Evolutionary conservation across 2,329 filamentous ascomycete species (phyloP).

Genomic region (Huntiella bhutanensis): DNA sequence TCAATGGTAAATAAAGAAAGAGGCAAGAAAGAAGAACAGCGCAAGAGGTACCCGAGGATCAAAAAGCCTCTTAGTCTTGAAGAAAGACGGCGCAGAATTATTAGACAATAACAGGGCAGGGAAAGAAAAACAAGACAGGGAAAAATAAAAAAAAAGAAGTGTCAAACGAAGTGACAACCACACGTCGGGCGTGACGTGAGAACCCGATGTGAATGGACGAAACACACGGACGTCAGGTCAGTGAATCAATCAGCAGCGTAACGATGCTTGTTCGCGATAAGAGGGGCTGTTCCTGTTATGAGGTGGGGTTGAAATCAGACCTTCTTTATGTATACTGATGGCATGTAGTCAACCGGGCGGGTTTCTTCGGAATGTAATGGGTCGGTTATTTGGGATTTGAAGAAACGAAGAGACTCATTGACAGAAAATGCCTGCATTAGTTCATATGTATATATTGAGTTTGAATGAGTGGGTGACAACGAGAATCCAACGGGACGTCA

Average conservation of each 20-base stretch:
- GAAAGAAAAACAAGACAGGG: neutral
- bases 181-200: neutral
- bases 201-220: neutral
- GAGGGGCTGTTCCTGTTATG: too few relatives aligned
- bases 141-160: neutral
- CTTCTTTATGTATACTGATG: too few relatives aligned
- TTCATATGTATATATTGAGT: too few relatives aligned
- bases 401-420: too few relatives aligned
- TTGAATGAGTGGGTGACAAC: too few relatives aligned
- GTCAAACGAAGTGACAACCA: neutral
- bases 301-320: too few relatives aligned
- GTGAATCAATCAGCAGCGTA: neutral
- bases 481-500: too few relatives aligned
- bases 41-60: neutral
- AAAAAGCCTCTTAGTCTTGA: neutral
- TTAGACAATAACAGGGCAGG: neutral
- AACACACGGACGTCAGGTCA: neutral
- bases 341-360: too few relatives aligned
- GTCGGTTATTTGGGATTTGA: too few relatives aligned
- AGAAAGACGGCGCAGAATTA: neutral
- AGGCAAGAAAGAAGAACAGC: neutral
- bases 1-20: conserved; percentile 2
- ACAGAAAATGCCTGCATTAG: too few relatives aligned
- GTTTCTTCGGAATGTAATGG: too few relatives aligned
- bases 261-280: too few relatives aligned